These are phyloP conservation scores for Tetratostichococcus sp. DNA, from an alignment of 139 green algal species.

Conservation along the genomic window DNA sequence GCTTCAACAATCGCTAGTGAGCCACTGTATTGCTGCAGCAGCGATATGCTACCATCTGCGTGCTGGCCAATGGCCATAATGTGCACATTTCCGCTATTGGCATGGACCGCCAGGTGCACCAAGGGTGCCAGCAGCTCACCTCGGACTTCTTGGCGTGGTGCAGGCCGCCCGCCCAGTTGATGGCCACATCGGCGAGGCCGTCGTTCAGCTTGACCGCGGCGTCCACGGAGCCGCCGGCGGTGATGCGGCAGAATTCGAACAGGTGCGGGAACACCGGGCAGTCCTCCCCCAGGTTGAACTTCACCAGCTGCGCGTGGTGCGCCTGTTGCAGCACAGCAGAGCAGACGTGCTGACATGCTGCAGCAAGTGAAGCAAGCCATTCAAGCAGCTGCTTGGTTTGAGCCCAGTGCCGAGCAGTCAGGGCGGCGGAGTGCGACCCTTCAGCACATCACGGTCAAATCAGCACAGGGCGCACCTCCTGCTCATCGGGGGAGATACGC, in stretches of 20 bases:
- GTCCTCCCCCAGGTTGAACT: conserved; percentile 86
- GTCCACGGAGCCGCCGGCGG: conserved; percentile 63
- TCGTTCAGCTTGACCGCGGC: conserved; percentile 83
- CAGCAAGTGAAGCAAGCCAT: neutral
- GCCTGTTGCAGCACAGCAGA: too few species aligned
- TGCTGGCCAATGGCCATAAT: too few species aligned
- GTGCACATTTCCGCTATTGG: too few species aligned
- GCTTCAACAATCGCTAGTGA: too few species aligned
- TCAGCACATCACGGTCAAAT: too few species aligned
- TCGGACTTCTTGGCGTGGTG: conserved; percentile 97
- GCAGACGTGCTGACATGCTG: too few species aligned
- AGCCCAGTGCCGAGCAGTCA: too few species aligned
- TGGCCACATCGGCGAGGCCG: conserved; percentile 80
- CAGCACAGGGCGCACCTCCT: conserved; percentile 5
- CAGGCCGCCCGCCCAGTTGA: conserved; percentile 97
- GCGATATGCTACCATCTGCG: too few species aligned
- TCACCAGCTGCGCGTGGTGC: conserved; percentile 28
- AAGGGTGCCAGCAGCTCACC: conserved; percentile 25
- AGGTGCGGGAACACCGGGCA: conserved; percentile 86
- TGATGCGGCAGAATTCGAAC: conserved; percentile 79
- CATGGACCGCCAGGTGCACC: too few species aligned
- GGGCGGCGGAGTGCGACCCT: too few species aligned
- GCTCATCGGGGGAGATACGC: conserved; percentile 64
- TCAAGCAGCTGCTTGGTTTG: too few species aligned
- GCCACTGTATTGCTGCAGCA: too few species aligned